These are phyloP conservation scores for Colletotrichum sp. DNA, from an alignment of 2,329 filamentous ascomycete species.

Conservation along the genomic window DNA sequence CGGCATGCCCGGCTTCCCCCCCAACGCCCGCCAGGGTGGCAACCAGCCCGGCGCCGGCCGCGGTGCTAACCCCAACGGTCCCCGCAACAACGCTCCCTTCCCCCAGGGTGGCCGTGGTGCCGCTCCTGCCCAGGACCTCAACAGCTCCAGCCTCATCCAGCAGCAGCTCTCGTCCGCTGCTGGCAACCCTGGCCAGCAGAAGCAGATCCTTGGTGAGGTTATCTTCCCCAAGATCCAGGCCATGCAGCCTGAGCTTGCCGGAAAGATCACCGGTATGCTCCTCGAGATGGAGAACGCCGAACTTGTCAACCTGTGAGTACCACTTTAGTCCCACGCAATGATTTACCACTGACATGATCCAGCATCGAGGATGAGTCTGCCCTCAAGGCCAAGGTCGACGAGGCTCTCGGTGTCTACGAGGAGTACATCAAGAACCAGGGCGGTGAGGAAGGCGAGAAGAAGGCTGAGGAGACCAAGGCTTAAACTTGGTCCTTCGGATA, in stretches of 20 bases:
- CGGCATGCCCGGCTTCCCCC: slow-evolving; percentile 62
- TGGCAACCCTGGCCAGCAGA: slow-evolving; percentile 77
- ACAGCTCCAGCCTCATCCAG: slow-evolving; percentile 51
- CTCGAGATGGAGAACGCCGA: slow-evolving; percentile 98
- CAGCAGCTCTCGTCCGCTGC: slow-evolving; percentile 61
- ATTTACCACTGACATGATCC: slow-evolving; percentile 25
- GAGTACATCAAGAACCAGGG: slow-evolving; percentile 94
- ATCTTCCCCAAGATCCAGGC: slow-evolving; percentile 98
- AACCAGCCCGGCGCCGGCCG: slow-evolving; percentile 50
- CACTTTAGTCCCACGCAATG: neutral
- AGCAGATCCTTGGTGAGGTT: slow-evolving; percentile 97
- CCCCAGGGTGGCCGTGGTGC: slow-evolving; percentile 53
- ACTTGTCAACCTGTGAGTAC: slow-evolving; percentile 90
- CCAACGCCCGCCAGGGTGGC: slow-evolving; percentile 58
- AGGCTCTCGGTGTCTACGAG: slow-evolving; percentile 96
- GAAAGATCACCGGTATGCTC: slow-evolving; percentile 99
- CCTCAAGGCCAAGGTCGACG: slow-evolving; percentile 94
- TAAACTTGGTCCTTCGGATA: slow-evolving; percentile 27
- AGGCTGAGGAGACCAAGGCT: slow-evolving; percentile 50
- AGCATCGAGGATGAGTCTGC: slow-evolving; percentile 90
- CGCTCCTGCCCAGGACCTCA: slow-evolving; percentile 31
- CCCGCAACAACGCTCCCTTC: slow-evolving; percentile 44
- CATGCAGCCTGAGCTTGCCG: slow-evolving; percentile 93
- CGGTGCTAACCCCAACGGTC: slow-evolving; percentile 43
- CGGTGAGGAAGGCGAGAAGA: slow-evolving; percentile 56